Conservation (phyloP, 108 stramenopile genomes). For the Mediolabrus comicus region DNA sequence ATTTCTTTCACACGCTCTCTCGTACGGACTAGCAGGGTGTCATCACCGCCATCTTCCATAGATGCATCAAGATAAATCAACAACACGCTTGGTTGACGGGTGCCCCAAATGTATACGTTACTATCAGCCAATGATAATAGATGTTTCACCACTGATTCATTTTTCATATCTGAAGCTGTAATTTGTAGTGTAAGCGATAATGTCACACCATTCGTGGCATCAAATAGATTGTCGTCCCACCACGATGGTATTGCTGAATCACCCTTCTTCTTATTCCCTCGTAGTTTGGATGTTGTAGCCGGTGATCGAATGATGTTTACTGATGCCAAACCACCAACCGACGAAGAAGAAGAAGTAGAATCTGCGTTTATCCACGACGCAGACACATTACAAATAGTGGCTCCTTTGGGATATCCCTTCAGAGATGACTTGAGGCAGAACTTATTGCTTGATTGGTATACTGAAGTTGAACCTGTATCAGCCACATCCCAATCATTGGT, state of each 20-base stretch:
- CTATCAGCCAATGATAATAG: slow-evolving; percentile 57
- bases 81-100: slow-evolving; percentile 67
- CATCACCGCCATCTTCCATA: background rate
- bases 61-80: slow-evolving; percentile 57
- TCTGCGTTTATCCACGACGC: slow-evolving; percentile 28
- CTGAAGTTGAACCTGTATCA: slow-evolving; percentile 37
- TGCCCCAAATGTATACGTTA: slow-evolving; percentile 72
- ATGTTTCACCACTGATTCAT: slow-evolving; percentile 35
- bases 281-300: slow-evolving; percentile 22
- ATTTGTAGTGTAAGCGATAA: slow-evolving; percentile 78
- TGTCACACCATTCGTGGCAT: slow-evolving; percentile 65
- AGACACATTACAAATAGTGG: slow-evolving; percentile 24
- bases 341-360: background rate
- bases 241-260: slow-evolving; percentile 17
- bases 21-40: slow-evolving; percentile 7
- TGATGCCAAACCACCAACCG: slow-evolving; percentile 8
- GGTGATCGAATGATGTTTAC: slow-evolving; percentile 37
- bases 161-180: slow-evolving; percentile 46
- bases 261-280: slow-evolving; percentile 13
- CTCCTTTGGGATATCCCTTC: slow-evolving; percentile 30
- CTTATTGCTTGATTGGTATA: slow-evolving; percentile 15
- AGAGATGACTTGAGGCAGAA: slow-evolving; percentile 32
- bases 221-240: slow-evolving; percentile 52
- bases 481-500: slow-evolving; percentile 15
- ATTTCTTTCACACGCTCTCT: slow-evolving; percentile 28